Conservation (phyloP, 169 alveolate genomes). For the Babesia microti region DNA sequence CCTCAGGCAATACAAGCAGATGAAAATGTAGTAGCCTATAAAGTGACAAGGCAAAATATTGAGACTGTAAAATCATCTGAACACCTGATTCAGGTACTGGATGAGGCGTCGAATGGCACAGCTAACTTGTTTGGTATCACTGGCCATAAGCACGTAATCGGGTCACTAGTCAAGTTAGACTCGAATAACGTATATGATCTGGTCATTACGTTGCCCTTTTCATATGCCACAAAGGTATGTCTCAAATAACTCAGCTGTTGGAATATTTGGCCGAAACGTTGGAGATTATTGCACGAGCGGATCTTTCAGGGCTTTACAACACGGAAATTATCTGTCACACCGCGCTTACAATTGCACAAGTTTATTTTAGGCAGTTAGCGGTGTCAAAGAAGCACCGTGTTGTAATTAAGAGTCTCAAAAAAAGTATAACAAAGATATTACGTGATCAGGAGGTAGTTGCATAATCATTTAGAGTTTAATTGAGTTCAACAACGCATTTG, state of each 20-base stretch:
- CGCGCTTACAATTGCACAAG: slow-evolving; percentile 17
- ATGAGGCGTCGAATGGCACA: slow-evolving; percentile 24
- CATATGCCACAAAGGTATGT: slow-evolving; percentile 22
- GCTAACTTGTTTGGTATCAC: slow-evolving; percentile 18
- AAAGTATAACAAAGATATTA: slow-evolving; percentile 7
- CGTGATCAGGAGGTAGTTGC: slow-evolving; percentile 18
- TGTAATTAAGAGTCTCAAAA: slow-evolving; percentile 10
- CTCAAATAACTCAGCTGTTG: slow-evolving; percentile 1
- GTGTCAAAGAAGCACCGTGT: slow-evolving; percentile 18
- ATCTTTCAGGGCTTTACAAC: slow-evolving; percentile 7
- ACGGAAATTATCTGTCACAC: slow-evolving; percentile 12
- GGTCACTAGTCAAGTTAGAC: slow-evolving; percentile 12
- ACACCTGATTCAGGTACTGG: slow-evolving; percentile 42
- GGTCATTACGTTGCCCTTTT: slow-evolving; percentile 31
- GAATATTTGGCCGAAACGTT: slow-evolving; percentile 10
- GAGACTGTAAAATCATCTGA: slow-evolving; percentile 66
- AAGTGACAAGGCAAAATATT: slow-evolving; percentile 64
- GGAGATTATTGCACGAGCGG: slow-evolving; percentile 11
- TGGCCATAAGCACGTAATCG: slow-evolving; percentile 25
- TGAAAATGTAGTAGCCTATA: slow-evolving; percentile 43
- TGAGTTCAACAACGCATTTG: too few relatives aligned
- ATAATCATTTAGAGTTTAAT: too few relatives aligned
- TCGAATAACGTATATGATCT: slow-evolving; percentile 33
- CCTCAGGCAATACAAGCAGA: slow-evolving; percentile 54
- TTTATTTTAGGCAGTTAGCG: slow-evolving; percentile 25